Percentiles rank a stretch among this genome's conserved stretches.
Conservation (phyloP, 441 rosid genomes). For the Aquilaria agallochum region DNA sequence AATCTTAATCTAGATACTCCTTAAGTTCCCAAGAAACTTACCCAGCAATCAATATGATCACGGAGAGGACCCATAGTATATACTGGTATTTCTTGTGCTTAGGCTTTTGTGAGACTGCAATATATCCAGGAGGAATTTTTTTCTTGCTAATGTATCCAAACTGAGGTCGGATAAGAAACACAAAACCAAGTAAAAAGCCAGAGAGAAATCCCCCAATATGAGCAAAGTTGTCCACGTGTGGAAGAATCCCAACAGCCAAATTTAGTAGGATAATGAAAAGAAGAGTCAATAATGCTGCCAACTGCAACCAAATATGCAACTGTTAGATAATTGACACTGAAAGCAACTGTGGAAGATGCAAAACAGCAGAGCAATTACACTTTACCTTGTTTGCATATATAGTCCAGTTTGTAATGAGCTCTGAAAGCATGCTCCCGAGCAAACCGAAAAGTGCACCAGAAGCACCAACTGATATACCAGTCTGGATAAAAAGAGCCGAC, state of each 20-base stretch:
- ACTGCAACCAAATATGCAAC: conserved; percentile 41
- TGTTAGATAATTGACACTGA: conserved; percentile 11
- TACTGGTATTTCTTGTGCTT: conserved; percentile 82
- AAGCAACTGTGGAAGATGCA: not conserved
- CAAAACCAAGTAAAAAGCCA: conserved; percentile 90
- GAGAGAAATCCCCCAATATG: conserved; percentile 89
- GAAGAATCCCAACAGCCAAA: conserved; percentile 82
- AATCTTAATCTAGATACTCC: too few relatives aligned
- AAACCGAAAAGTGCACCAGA: conserved; percentile 96
- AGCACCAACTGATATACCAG: conserved; percentile 87
- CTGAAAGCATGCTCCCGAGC: conserved; percentile 94
- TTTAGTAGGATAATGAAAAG: conserved; percentile 58
- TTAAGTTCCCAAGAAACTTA: conserved; percentile 25
- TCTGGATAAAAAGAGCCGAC: conserved; percentile 69
- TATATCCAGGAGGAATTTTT: conserved; percentile 50
- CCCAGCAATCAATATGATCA: conserved; percentile 52
- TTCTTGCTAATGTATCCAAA: conserved; percentile 68
- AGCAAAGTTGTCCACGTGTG: conserved; percentile 95
- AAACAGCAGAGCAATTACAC: not conserved
- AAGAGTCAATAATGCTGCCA: conserved; percentile 79
- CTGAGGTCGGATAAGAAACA: conserved; percentile 81
- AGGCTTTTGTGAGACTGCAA: conserved; percentile 42
- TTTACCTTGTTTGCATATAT: conserved; percentile 79
- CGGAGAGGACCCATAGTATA: conserved; percentile 56
- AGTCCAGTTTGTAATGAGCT: conserved; percentile 89